phyloP scores from a whole-genome alignment of 257 asterid genomes.

The Hygrophila difformis region DNA sequence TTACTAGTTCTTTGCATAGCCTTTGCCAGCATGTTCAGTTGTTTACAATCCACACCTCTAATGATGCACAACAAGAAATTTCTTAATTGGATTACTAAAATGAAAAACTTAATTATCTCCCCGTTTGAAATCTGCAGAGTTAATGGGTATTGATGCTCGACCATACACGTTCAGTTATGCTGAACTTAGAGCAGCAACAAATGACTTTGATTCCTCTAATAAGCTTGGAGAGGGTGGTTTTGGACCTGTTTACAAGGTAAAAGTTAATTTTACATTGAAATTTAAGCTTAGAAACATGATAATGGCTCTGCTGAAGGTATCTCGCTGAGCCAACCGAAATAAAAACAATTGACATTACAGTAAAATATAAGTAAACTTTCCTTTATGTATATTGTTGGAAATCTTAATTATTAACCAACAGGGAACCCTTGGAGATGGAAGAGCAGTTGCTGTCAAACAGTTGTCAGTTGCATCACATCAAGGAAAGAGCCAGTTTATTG shows the following conservation, averaged over 20 bases:
- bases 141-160: conserved; percentile 62
- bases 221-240: conserved; percentile 96
- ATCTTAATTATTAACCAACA: conserved; percentile 22
- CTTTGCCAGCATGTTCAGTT: neutral
- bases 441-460: conserved; percentile 73
- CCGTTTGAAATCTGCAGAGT: conserved; percentile 36
- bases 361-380: neutral
- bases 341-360: no score
- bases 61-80: no score
- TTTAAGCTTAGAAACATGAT: neutral
- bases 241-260: conserved; percentile 85
- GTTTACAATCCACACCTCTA: neutral
- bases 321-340: no score
- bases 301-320: no score
- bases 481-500: conserved; percentile 79
- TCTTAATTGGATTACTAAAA: no score
- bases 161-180: conserved; percentile 65
- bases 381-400: neutral
- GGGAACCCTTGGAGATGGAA: conserved; percentile 71
- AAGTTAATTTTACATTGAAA: neutral
- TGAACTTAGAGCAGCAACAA: conserved; percentile 63
- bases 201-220: conserved; percentile 52
- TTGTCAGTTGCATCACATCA: conserved; percentile 77
- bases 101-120: neutral
- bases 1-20: no score